A percentile compares a stretch with the other conserved stretches of the same genome.
These are phyloP conservation scores for Xylariaceae sp. DNA, from an alignment of 2,329 filamentous ascomycete genomes.

Conservation along the genomic window DNA sequence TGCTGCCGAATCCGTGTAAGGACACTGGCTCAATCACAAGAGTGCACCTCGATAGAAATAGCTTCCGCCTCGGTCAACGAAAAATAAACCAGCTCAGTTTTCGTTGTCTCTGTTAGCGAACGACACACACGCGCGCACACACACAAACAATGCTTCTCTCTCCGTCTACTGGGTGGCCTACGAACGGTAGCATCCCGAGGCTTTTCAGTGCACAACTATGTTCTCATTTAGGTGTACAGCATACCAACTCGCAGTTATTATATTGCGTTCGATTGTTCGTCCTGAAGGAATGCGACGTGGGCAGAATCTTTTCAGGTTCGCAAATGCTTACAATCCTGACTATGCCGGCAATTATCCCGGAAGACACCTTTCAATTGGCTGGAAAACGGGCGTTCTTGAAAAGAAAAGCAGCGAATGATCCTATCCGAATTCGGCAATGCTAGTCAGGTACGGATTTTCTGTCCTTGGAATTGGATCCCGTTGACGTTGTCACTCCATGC, in stretches of 20 bases:
- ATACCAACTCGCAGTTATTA: not conserved
- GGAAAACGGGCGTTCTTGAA: not conserved
- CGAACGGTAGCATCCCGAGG: no score
- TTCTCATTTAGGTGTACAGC: not conserved
- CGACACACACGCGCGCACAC: no score
- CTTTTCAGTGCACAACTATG: no score
- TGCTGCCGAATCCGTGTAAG: slow-evolving; percentile 3
- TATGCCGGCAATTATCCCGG: not conserved
- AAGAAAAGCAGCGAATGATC: not conserved
- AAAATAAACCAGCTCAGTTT: no score
- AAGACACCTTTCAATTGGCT: slow-evolving; percentile 8
- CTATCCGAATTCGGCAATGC: slow-evolving; percentile 9
- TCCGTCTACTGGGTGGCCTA: not conserved
- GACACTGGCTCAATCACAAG: not conserved
- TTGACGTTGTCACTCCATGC: slow-evolving; percentile 8
- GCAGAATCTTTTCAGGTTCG: not conserved
- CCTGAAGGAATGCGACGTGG: slow-evolving; percentile 5
- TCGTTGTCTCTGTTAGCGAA: no score
- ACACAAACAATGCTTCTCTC: not conserved
- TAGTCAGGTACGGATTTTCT: slow-evolving; percentile 9
- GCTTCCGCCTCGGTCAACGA: no score
- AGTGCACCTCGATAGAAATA: not conserved
- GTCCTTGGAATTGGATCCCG: slow-evolving; percentile 10
- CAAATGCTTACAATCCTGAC: not conserved
- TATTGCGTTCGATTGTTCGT: slow-evolving; percentile 1